Evolutionary conservation across 805 yeast species (phyloP).

Genomic region (Starmerella davenportii): DNA sequence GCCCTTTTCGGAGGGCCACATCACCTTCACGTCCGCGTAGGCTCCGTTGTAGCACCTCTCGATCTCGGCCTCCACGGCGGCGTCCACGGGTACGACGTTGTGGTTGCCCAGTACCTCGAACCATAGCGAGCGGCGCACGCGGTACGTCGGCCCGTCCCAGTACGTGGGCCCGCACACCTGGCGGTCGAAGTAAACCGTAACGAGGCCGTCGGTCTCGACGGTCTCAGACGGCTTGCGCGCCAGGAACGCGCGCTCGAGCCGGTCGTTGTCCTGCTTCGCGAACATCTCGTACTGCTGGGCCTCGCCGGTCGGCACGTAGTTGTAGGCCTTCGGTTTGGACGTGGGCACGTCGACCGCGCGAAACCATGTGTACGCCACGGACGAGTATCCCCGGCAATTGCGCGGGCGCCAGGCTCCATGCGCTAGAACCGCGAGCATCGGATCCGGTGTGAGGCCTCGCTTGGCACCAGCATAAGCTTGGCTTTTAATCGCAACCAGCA

Average conservation of each 20-base stretch:
- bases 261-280: slow-evolving; percentile 39
- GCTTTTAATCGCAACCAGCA: too few species aligned
- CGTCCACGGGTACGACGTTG: slow-evolving; percentile 32
- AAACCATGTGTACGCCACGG: slow-evolving; percentile 43
- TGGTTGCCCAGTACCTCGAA: slow-evolving; percentile 34
- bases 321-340: slow-evolving; percentile 43
- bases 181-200: slow-evolving; percentile 44
- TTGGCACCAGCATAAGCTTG: not conserved
- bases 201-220: slow-evolving; percentile 68
- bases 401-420: not conserved
- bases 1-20: not conserved
- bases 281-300: slow-evolving; percentile 52
- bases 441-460: not conserved
- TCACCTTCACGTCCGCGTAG: not conserved
- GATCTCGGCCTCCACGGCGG: slow-evolving; percentile 34
- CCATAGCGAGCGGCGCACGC: slow-evolving; percentile 77
- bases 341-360: slow-evolving; percentile 67
- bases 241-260: slow-evolving; percentile 36
- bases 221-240: slow-evolving; percentile 24
- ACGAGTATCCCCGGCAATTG: too few species aligned
- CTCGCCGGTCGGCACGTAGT: slow-evolving; percentile 31
- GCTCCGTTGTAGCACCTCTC: slow-evolving; percentile 34
- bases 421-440: not conserved
- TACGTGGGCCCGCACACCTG: slow-evolving; percentile 49
- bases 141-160: slow-evolving; percentile 79